Base-by-base conservation (phyloP, 169 alveolate genomes). In the Plasmodium billcollinsi region DNA sequence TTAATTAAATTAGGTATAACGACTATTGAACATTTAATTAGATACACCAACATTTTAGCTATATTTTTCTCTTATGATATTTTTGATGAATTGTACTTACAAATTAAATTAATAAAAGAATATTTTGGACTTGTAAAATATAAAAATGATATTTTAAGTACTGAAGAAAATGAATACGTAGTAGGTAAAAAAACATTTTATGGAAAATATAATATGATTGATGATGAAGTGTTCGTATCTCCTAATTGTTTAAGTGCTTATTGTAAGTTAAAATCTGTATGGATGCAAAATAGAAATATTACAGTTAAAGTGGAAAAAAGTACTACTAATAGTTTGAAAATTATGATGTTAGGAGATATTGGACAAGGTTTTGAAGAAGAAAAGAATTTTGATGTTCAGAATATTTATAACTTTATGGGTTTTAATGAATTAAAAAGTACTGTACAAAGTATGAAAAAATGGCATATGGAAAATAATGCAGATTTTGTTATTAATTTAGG, bases 61-160 rank as follows among this genome's bases (percentile, higher is more conserved):
- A 69, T 83, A 6, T 83, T 83, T 70, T 83, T 83, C 20, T 52
- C 91, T 11, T 83, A 83, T 49, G 91, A 83, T 47, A 83, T 83
- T 70, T 83, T 83, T 67, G 91, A 83, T 83, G 91, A 83, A 69
- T 70, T 83, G 61, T 83, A 83, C 59, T 70, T 83, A 71, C 91
- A 83, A 71, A 83, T 83, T 43, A 83, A 83, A 56, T 24, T 83
- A 59, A 58, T 83, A 18, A 67, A 71, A 9, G 91, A 83, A 70
- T 83, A 56, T 70, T 83, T 70, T 1, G 15, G 43, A 52, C 43
- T 20, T 47, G 45, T 54, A 49, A 18, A 71, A 24, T 58, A 11
- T 62, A 73, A 56, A 18, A 24, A 49, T 29, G 1, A 45, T n/a
- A 65, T 83, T 33, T 47, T 18, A 83, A 26, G 70, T n/a, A 11